These are phyloP conservation scores for Lichtheimia ornata DNA, from an alignment of 371 early-diverging fungal species.

Conservation along the genomic window DNA sequence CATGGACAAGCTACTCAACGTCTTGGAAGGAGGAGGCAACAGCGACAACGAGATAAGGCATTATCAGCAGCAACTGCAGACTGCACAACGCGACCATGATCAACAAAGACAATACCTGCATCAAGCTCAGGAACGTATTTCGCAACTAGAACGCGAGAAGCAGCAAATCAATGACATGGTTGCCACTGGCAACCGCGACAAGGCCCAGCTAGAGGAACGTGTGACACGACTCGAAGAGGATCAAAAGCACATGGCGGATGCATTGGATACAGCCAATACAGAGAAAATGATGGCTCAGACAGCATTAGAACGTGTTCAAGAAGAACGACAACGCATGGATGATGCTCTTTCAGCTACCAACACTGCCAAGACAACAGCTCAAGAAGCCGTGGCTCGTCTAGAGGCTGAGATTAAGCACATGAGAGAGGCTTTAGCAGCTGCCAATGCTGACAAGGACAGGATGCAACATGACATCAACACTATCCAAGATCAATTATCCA, in stretches of 20 bases:
- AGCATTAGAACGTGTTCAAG: neutral
- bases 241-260: neutral
- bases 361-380: neutral
- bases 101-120: neutral
- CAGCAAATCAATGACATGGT: neutral
- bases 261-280: neutral
- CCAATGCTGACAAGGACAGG: neutral
- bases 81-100: neutral
- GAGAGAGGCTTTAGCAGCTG: neutral
- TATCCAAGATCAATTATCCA: conserved; percentile 12
- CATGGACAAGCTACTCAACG: neutral
- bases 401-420: neutral
- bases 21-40: neutral
- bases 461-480: neutral
- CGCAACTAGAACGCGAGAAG: neutral
- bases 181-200: no score
- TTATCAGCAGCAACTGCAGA: neutral
- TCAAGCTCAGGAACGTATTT: neutral
- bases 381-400: neutral
- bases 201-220: neutral
- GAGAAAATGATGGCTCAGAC: no score
- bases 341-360: neutral
- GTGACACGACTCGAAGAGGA: neutral
- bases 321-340: neutral
- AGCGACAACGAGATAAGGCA: neutral